These are phyloP conservation scores for Vitellaria paradoxa DNA, from an alignment of 179 eudicot genomes.

Conservation along the genomic window DNA sequence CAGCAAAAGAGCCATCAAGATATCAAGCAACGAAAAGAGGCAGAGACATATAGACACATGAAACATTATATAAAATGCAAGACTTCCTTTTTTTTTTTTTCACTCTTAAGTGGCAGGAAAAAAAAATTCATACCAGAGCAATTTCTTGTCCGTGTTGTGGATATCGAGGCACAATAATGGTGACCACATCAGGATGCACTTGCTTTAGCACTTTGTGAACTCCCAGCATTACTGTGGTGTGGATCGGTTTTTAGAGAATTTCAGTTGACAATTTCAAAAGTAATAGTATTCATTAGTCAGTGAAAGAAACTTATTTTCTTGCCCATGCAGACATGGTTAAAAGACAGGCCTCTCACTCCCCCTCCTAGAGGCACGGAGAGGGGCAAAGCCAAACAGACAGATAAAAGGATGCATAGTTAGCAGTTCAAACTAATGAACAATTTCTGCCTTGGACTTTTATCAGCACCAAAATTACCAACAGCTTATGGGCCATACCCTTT, in stretches of 20 bases:
- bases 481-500: no score
- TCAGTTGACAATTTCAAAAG: slow-evolving; percentile 10
- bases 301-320: slow-evolving; percentile 2
- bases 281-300: slow-evolving; percentile 12
- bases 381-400: no score
- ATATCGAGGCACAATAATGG: slow-evolving; percentile 81
- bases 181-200: slow-evolving; percentile 50
- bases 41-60: not conserved
- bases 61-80: not conserved
- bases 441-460: no score
- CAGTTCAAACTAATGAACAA: no score
- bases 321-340: not conserved
- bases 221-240: slow-evolving; percentile 56
- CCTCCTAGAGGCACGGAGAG: not conserved
- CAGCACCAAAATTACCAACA: no score
- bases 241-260: slow-evolving; percentile 6
- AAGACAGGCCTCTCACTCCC: not conserved
- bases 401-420: not conserved
- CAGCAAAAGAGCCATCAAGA: not conserved
- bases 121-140: slow-evolving; percentile 48
- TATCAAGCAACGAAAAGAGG: not conserved
- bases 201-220: slow-evolving; percentile 60
- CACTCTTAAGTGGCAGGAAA: not conserved
- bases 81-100: not conserved
- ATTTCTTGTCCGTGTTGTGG: slow-evolving; percentile 61